phyloP scores from a whole-genome alignment of 305 asterid species.

The Fraxinus greggii region DNA sequence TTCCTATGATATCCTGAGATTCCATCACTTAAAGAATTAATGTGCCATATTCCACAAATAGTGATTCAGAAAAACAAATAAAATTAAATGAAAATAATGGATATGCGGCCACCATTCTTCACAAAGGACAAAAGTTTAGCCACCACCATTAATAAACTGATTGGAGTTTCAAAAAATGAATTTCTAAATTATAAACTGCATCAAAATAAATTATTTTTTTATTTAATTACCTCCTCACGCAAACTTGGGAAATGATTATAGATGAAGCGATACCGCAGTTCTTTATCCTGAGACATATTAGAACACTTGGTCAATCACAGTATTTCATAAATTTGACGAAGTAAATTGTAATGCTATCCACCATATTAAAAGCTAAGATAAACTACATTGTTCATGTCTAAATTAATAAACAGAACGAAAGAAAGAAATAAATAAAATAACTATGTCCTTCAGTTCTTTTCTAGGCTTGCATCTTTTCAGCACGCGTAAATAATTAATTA shows the following conservation, averaged over 20 bases:
- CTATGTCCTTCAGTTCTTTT: not conserved
- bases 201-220: not conserved
- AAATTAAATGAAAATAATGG: not conserved
- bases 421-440: not conserved
- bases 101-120: not conserved
- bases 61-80: not conserved
- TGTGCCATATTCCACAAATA: not conserved
- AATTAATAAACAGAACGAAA: not conserved
- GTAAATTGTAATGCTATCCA: not conserved
- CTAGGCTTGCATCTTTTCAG: not conserved
- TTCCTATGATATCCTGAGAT: conserved; percentile 85
- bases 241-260: conserved; percentile 89
- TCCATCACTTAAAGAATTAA: conserved; percentile 11
- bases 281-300: conserved; percentile 59
- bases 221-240: conserved; percentile 65
- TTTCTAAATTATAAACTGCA: not conserved
- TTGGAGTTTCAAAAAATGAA: not conserved
- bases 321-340: not conserved
- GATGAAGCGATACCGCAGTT: conserved; percentile 80
- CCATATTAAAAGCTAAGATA: not conserved
- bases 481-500: not conserved
- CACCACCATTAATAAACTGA: not conserved
- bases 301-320: not conserved
- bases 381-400: not conserved
- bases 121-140: not conserved